A percentile compares a stretch with the other conserved stretches of the same genome.
Conservation (phyloP, 2,329 filamentous ascomycete genomes). For the Tolypocladium paradoxum region DNA sequence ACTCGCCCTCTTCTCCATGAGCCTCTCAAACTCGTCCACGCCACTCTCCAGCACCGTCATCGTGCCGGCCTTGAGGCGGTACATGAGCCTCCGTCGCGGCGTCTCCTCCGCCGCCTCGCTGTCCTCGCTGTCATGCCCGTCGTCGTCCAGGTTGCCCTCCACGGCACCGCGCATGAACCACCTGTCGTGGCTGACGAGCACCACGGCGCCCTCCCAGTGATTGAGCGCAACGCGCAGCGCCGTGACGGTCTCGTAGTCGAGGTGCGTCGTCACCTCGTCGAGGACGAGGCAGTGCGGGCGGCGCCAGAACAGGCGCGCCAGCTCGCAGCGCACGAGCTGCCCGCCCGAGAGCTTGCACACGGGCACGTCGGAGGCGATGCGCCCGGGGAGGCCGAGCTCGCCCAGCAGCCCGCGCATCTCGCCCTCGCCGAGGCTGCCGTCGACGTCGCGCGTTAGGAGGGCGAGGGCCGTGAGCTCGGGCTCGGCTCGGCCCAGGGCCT, state of each 20-base stretch:
- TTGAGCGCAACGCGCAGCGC: conserved; percentile 57
- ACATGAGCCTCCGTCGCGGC: conserved; percentile 43
- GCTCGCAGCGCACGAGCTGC: conserved; percentile 56
- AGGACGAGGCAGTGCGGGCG: conserved; percentile 64
- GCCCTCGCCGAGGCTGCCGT: conserved; percentile 49
- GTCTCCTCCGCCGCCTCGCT: conserved; percentile 30
- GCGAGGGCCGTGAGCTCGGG: conserved; percentile 52
- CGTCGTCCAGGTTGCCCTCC: conserved; percentile 25
- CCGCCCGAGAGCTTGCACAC: conserved; percentile 67
- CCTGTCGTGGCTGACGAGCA: conserved; percentile 72
- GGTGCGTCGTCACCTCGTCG: conserved; percentile 76
- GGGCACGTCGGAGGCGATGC: conserved; percentile 62
- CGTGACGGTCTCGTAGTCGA: conserved; percentile 72
- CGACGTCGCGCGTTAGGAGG: conserved; percentile 46
- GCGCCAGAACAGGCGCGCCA: conserved; percentile 58
- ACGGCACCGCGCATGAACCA: conserved; percentile 70
- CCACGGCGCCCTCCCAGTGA: conserved; percentile 60
- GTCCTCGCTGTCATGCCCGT: conserved; percentile 24
- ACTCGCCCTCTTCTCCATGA: conserved; percentile 47
- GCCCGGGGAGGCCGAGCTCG: conserved; percentile 59
- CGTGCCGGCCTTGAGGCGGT: conserved; percentile 46
- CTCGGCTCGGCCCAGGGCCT: conserved; percentile 37
- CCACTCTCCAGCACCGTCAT: conserved; percentile 46
- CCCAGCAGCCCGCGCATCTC: conserved; percentile 56
- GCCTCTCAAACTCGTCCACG: conserved; percentile 54